Conservation (phyloP, 139 green algal genomes). For the Ulvella scutata region DNA sequence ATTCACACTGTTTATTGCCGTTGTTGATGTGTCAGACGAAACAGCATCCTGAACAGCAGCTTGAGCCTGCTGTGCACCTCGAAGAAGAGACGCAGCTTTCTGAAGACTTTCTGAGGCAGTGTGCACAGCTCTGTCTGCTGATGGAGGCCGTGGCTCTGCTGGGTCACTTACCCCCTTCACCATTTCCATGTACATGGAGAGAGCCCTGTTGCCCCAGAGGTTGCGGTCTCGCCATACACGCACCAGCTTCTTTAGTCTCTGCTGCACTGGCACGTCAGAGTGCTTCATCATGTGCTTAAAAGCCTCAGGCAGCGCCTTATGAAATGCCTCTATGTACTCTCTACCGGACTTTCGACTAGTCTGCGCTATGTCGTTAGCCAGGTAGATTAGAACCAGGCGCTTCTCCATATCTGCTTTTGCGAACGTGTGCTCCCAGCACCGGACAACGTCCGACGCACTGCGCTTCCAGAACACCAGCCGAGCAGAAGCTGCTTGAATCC, state of each 20-base stretch:
- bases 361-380: not conserved
- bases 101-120: not conserved
- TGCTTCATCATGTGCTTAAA: conserved; percentile 4
- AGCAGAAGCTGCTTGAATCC: not conserved
- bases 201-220: not conserved
- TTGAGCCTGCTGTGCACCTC: not conserved
- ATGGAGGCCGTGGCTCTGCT: not conserved
- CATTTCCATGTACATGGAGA: not conserved
- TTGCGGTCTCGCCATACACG: not conserved
- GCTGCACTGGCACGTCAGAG: not conserved
- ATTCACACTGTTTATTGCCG: too few relatives aligned
- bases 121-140: too few relatives aligned
- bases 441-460: not conserved
- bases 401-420: not conserved
- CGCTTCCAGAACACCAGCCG: not conserved
- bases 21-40: too few relatives aligned
- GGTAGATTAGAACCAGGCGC: not conserved
- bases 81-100: not conserved
- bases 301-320: not conserved
- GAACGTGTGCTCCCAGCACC: not conserved
- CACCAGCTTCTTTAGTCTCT: not conserved
- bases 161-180: not conserved
- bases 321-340: not conserved
- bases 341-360: not conserved
- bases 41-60: not conserved